Conservation (phyloP, 805 yeast genomes). For the Metschnikowia hibisci region DNA sequence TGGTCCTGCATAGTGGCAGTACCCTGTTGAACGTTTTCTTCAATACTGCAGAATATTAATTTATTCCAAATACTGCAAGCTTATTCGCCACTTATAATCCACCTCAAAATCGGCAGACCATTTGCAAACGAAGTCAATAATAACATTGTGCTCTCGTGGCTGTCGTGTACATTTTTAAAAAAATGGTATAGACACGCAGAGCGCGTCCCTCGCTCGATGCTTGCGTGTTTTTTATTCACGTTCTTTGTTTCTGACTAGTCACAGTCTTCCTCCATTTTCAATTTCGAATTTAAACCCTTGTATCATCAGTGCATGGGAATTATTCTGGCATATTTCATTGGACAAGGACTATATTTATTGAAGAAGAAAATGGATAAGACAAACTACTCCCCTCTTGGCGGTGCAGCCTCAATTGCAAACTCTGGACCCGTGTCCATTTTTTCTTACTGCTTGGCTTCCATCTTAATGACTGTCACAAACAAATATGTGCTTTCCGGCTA, state of each 20-base stretch:
- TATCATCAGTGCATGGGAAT: slow-evolving; percentile 34
- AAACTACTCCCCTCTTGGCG: slow-evolving; percentile 21
- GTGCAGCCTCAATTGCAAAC: slow-evolving; percentile 39
- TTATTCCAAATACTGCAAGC: too few relatives aligned
- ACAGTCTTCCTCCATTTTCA: slow-evolving; percentile 1
- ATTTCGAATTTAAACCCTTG: not conserved
- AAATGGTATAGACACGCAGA: not conserved
- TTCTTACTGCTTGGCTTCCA: slow-evolving; percentile 89
- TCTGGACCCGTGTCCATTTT: slow-evolving; percentile 67
- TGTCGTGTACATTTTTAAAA: slow-evolving; percentile 2
- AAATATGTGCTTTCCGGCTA: slow-evolving; percentile 83
- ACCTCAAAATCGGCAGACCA: too few relatives aligned
- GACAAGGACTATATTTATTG: slow-evolving; percentile 32
- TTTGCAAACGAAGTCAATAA: too few relatives aligned
- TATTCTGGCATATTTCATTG: slow-evolving; percentile 35
- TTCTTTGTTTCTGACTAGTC: not conserved
- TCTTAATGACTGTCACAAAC: slow-evolving; percentile 95
- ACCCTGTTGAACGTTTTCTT: too few relatives aligned
- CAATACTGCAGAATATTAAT: too few relatives aligned
- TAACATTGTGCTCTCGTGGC: too few relatives aligned
- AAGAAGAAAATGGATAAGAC: slow-evolving; percentile 37
- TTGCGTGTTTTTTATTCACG: slow-evolving; percentile 3
- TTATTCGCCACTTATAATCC: too few relatives aligned
- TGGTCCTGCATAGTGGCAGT: too few relatives aligned
- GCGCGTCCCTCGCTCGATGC: slow-evolving; percentile 5